phyloP scores from a whole-genome alignment of 2,329 filamentous ascomycete species.

The Exutisphaerella laricina region DNA sequence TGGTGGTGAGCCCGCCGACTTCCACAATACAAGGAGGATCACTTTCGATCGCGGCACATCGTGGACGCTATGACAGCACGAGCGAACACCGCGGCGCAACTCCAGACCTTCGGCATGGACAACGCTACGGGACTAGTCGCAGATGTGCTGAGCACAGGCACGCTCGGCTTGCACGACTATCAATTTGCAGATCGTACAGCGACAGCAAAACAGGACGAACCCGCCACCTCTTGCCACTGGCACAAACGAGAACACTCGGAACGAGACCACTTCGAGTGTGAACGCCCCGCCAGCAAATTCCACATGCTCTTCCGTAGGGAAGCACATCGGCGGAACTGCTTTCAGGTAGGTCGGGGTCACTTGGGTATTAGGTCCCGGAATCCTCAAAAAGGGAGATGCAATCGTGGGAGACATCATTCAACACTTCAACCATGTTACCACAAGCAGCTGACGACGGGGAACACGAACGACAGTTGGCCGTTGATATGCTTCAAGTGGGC shows the following conservation, averaged over 20 bases:
- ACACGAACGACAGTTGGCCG: too few species aligned
- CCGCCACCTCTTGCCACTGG: neutral
- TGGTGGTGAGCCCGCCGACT: too few species aligned
- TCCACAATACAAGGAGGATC: too few species aligned
- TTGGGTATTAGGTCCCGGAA: slow-evolving; percentile 1
- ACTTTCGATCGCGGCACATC: too few species aligned
- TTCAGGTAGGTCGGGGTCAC: neutral
- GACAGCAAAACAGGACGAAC: neutral
- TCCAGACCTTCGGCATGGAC: neutral
- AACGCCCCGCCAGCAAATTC: neutral
- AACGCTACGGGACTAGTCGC: neutral
- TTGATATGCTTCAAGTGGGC: too few species aligned
- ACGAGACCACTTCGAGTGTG: neutral
- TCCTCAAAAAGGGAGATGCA: too few species aligned
- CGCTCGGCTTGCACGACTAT: neutral
- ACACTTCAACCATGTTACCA: too few species aligned
- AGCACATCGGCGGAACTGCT: neutral
- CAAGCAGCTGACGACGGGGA: too few species aligned
- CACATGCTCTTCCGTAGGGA: neutral
- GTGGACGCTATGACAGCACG: neutral
- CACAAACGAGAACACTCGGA: neutral
- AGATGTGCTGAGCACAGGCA: slow-evolving; percentile 1
- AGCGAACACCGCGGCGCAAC: neutral
- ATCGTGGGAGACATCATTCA: too few species aligned
- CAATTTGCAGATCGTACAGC: neutral